phyloP scores from a whole-genome alignment of 2,329 filamentous ascomycete genomes.

The Nemania serpens region DNA sequence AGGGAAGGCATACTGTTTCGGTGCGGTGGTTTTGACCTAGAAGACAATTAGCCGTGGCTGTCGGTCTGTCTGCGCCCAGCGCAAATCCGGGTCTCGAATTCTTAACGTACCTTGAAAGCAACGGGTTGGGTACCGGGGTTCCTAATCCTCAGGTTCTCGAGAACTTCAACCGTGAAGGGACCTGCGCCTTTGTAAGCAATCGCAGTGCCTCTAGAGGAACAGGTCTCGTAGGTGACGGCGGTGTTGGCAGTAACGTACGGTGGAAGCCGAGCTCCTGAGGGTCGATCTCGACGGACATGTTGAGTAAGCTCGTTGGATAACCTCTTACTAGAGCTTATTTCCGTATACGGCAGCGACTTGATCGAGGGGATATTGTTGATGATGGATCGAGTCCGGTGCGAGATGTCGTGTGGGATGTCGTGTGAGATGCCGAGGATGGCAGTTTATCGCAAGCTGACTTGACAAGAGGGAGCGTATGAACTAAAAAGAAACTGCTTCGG shows the following conservation, averaged over 20 bases:
- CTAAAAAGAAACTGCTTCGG: neutral
- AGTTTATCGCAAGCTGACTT: conserved; percentile 22
- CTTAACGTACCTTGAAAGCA: conserved; percentile 67
- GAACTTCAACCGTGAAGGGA: conserved; percentile 69
- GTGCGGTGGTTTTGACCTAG: conserved; percentile 97
- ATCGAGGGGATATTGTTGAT: neutral
- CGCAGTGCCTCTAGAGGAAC: conserved; percentile 14
- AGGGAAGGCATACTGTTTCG: conserved; percentile 80
- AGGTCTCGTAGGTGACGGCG: conserved; percentile 14
- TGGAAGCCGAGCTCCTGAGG: conserved; percentile 91
- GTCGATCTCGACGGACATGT: conserved; percentile 94
- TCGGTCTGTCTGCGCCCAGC: neutral
- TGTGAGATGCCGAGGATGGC: conserved; percentile 3
- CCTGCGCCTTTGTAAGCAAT: conserved; percentile 48
- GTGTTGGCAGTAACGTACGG: conserved; percentile 63
- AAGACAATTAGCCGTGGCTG: conserved; percentile 18
- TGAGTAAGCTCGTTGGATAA: conserved; percentile 43
- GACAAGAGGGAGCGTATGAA: neutral
- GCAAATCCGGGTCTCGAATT: neutral
- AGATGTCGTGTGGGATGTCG: neutral
- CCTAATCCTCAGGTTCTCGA: conserved; percentile 66
- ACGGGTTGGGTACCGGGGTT: conserved; percentile 67
- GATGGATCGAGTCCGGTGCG: no score
- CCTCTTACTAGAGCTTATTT: conserved; percentile 6
- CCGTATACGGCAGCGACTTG: neutral